Percentiles rank a stretch among this genome's conserved stretches.
These are phyloP conservation scores for Cyanidioschyzon merolae DNA, from an alignment of 23 red algal species.

Conservation along the genomic window DNA sequence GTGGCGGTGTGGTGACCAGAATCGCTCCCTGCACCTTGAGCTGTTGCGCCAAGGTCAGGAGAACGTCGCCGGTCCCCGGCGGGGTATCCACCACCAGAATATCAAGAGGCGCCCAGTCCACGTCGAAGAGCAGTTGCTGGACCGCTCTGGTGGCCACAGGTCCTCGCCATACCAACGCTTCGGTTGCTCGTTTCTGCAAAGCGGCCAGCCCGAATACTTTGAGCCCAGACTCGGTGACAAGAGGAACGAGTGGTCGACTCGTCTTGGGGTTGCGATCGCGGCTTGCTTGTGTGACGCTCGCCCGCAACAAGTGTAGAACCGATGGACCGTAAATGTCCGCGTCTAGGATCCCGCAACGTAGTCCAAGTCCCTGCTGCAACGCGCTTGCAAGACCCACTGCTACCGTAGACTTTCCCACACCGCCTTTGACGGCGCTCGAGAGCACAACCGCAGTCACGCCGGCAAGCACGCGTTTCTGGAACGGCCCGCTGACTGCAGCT, in stretches of 20 bases:
- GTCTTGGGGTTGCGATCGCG: not conserved
- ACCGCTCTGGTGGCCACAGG: conserved; percentile 20
- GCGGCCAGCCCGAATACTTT: conserved; percentile 3
- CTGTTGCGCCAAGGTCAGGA: conserved; percentile 24
- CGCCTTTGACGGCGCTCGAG: conserved; percentile 29
- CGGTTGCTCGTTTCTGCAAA: not conserved
- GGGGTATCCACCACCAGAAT: conserved; percentile 33
- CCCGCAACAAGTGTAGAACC: conserved; percentile 16
- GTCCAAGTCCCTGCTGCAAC: conserved; percentile 16
- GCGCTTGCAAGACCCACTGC: conserved; percentile 22
- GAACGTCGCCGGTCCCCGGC: conserved; percentile 35
- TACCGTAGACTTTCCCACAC: conserved; percentile 35
- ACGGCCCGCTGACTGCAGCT: too few relatives aligned
- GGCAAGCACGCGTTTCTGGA: too few relatives aligned
- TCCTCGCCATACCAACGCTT: conserved; percentile 31
- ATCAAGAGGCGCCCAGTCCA: conserved; percentile 29
- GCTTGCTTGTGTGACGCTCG: not conserved
- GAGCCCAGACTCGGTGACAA: not conserved
- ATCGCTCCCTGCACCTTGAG: conserved; percentile 23
- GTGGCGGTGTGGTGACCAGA: conserved; percentile 29
- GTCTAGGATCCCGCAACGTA: conserved; percentile 23
- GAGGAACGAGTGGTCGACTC: not conserved
- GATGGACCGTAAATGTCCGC: conserved; percentile 41
- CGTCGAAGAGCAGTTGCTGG: conserved; percentile 31
- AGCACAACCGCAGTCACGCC: not conserved